phyloP scores from a whole-genome alignment of 2,329 filamentous ascomycete genomes.

The Epichloe amarillans region DNA sequence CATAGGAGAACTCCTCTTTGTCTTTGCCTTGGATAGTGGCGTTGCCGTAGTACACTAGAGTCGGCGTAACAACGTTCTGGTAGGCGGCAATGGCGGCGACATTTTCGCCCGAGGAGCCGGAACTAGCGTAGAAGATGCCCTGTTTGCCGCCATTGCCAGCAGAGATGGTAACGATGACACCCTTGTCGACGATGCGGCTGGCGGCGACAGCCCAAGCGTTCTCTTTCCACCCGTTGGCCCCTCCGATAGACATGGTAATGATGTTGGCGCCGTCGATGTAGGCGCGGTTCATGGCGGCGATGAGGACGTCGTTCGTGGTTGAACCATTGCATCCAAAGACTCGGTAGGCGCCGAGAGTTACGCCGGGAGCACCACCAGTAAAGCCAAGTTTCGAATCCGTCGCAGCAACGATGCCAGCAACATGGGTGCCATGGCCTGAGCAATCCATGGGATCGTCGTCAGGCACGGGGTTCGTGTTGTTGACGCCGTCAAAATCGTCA shows the following conservation, averaged over 20 bases:
- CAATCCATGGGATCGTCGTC: slow-evolving; percentile 11
- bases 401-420: slow-evolving; percentile 15
- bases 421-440: slow-evolving; percentile 13
- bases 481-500: slow-evolving; percentile 6
- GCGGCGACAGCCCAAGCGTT: no score
- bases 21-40: neutral
- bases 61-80: slow-evolving; percentile 11
- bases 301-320: slow-evolving; percentile 32
- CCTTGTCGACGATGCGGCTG: no score
- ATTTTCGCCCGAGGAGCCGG: slow-evolving; percentile 1
- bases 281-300: slow-evolving; percentile 39
- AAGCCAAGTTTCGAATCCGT: slow-evolving; percentile 2
- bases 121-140: slow-evolving; percentile 7
- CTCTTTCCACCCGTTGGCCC: neutral
- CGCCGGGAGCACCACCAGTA: slow-evolving; percentile 3
- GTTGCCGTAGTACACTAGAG: neutral
- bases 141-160: slow-evolving; percentile 16
- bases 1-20: slow-evolving; percentile 22
- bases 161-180: neutral
- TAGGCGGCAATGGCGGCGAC: slow-evolving; percentile 8
- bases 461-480: slow-evolving; percentile 6
- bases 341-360: slow-evolving; percentile 2
- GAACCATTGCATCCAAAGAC: slow-evolving; percentile 6
- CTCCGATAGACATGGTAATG: slow-evolving; percentile 14
- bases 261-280: slow-evolving; percentile 32